Conservation (phyloP, 129 eudicot genomes). For the Lactuca saligna region DNA sequence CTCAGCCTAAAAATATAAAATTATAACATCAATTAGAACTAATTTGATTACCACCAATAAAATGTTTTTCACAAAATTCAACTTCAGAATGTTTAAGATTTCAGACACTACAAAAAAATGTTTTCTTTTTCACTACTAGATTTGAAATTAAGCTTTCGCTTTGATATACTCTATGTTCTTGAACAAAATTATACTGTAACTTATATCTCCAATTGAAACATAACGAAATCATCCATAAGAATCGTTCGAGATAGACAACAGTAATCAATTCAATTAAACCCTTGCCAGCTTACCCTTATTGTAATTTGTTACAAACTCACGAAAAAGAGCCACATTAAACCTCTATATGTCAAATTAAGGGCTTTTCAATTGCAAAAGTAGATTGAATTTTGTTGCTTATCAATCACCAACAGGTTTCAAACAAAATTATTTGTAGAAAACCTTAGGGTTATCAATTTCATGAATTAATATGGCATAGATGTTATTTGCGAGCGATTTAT, state of each 20-base stretch:
- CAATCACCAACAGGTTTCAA: not conserved
- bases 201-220: not conserved
- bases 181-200: not conserved
- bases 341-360: not conserved
- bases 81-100: too few relatives aligned
- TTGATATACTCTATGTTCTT: slow-evolving; percentile 8
- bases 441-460: not conserved
- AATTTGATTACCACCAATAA: too few relatives aligned
- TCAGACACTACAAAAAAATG: not conserved
- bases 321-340: too few relatives aligned
- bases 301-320: too few relatives aligned
- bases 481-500: not conserved
- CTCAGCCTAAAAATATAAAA: slow-evolving; percentile 31
- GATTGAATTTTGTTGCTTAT: not conserved
- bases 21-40: not conserved
- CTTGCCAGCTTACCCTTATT: not conserved
- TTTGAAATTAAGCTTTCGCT: not conserved
- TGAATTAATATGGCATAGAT: slow-evolving; percentile 6
- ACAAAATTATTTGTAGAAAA: not conserved
- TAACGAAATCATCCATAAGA: not conserved
- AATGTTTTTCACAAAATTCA: too few relatives aligned
- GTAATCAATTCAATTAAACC: not conserved
- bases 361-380: not conserved
- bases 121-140: not conserved
- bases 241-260: not conserved